These are phyloP conservation scores for Isabelozyma pseudorhagii DNA, from an alignment of 805 yeast genomes.

Conservation along the genomic window DNA sequence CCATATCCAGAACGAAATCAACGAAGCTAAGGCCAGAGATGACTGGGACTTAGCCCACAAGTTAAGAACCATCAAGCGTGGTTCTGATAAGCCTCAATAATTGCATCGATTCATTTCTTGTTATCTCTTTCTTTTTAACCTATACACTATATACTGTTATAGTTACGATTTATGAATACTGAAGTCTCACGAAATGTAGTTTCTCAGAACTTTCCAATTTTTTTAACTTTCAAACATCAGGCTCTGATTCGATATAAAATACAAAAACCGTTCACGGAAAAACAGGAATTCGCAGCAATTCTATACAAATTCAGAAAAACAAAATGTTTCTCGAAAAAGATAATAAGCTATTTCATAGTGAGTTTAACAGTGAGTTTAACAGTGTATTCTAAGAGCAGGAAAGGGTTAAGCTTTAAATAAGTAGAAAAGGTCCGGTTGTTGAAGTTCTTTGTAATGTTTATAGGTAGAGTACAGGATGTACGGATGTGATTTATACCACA, in stretches of 20 bases:
- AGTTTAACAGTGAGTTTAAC: too few relatives aligned
- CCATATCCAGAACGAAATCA: slow-evolving; percentile 2
- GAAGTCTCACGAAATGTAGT: not conserved
- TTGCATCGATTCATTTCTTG: not conserved
- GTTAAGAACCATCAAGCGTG: not conserved
- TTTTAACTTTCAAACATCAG: not conserved
- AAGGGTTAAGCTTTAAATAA: too few relatives aligned
- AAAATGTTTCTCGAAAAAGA: not conserved
- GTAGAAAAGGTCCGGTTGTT: too few relatives aligned
- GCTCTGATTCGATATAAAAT: not conserved
- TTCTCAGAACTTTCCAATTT: not conserved
- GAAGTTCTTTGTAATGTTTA: too few relatives aligned
- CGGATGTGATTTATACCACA: too few relatives aligned
- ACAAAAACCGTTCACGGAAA: not conserved
- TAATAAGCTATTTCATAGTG: too few relatives aligned
- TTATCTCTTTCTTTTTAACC: not conserved
- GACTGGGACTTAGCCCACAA: slow-evolving; percentile 1
- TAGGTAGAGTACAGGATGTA: too few relatives aligned
- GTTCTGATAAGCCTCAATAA: not conserved
- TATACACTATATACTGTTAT: not conserved
- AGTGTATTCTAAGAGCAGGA: too few relatives aligned
- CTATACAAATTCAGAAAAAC: not conserved
- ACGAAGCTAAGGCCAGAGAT: slow-evolving; percentile 5
- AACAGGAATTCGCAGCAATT: not conserved
- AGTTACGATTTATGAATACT: too few relatives aligned